These are phyloP conservation scores for Yamadazyma sp. DNA, from an alignment of 805 yeast genomes.

Conservation along the genomic window DNA sequence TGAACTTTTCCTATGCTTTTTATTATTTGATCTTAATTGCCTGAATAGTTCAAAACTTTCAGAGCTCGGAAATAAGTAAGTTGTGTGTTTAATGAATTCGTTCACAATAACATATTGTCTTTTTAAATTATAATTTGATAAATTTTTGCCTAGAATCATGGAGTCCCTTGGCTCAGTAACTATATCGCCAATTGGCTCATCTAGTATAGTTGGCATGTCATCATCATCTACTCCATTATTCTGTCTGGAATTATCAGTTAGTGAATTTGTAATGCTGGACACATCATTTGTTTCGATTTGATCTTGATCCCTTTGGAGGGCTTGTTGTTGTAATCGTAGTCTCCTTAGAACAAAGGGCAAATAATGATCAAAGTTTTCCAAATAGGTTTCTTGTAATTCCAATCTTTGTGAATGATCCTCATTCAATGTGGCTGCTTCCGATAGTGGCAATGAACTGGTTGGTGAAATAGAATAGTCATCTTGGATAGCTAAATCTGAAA, in stretches of 20 bases:
- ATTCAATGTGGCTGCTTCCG: conserved; percentile 37
- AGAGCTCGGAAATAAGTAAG: conserved; percentile 28
- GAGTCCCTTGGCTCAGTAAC: conserved; percentile 7
- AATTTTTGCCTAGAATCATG: conserved; percentile 9
- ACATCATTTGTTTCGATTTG: not conserved
- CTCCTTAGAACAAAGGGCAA: conserved; percentile 37
- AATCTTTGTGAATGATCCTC: conserved; percentile 20
- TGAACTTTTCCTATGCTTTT: conserved; percentile 21
- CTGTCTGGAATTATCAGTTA: too few relatives aligned
- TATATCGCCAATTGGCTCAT: conserved; percentile 13
- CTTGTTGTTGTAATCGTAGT: conserved; percentile 15
- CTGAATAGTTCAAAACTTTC: conserved; percentile 29
- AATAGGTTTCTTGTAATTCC: conserved; percentile 34
- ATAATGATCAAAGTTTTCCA: conserved; percentile 36
- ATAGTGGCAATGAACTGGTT: conserved; percentile 16
- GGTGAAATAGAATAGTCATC: conserved; percentile 12
- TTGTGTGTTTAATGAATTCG: conserved; percentile 28
- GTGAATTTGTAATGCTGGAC: not conserved
- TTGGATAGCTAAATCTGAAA: too few relatives aligned
- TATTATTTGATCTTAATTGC: conserved; percentile 19
- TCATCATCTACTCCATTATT: too few relatives aligned
- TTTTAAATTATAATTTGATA: conserved; percentile 24
- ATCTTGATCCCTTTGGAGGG: not conserved
- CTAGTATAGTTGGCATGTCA: conserved; percentile 21
- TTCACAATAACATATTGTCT: conserved; percentile 28